Evolutionary conservation across 148 eudicot species (phyloP), one percentile per base, ranked within the genome.

Genomic region (Pharnaceum exiguum): DNA sequence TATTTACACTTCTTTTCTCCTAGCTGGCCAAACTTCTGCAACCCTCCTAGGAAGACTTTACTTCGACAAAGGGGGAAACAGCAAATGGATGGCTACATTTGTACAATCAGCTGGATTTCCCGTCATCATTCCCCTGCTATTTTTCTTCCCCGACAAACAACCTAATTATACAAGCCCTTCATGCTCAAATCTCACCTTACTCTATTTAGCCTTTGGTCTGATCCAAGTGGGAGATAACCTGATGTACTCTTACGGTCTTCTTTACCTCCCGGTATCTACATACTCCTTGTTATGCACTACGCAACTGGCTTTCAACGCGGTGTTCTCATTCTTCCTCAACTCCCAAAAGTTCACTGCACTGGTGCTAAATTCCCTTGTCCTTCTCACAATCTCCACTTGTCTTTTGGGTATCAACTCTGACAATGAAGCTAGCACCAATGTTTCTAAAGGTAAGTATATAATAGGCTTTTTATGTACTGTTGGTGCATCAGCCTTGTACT

Each of bases 241-340:
- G 44, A 65, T 81, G 71, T 77, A 71, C 66, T 66, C 82, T 4
- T 65, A 68, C 32, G 79, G 82, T 23, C 64, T 74, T 12, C 50
- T 75, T 1, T 81, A 77, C 56, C 62, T 81, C 28, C 82, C 82
- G 0, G 80, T 81, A 39, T 81, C 86, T 7, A 81, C 86, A 2
- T 77, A 75, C 53, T 72, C 80, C 12, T 75, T 81, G 59, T 49
- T 77, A 10, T 69, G 79, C 30, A 78, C 82, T 10, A 60, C 79
- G 4, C 85, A 81, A 31, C 40, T 81, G 7, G 85, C 70, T 48
- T 81, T 81, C 73, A 81, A 77, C n/a, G 85, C 75, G 5, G 35
- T 74, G 31, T 68, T 75, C 33, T 61, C 82, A 8, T 77, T 23
- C 62, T 63, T 81, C 57, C 64, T 81, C 27, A 77, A 77, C 52